These are phyloP conservation scores for Pseudogymnoascus sp. DNA, from an alignment of 2,329 filamentous ascomycete species.

Conservation along the genomic window DNA sequence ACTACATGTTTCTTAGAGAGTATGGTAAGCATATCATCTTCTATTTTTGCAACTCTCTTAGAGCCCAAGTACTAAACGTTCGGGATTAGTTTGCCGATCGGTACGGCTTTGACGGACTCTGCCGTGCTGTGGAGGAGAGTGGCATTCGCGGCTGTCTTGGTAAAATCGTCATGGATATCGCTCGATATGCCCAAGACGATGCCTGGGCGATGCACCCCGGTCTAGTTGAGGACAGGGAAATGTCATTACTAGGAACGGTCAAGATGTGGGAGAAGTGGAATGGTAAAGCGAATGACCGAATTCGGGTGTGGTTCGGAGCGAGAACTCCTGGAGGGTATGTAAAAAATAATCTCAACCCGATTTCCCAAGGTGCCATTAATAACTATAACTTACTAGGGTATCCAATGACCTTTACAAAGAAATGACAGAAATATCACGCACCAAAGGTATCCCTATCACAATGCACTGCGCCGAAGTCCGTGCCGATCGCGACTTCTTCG, in stretches of 20 bases:
- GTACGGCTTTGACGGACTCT: conserved; percentile 38
- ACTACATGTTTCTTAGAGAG: conserved; percentile 45
- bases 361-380: not conserved
- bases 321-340: conserved; percentile 30
- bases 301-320: conserved; percentile 32
- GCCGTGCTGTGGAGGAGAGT: conserved; percentile 34
- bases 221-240: conserved; percentile 33
- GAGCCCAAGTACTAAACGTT: not conserved
- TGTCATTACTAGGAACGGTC: conserved; percentile 26
- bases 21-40: conserved; percentile 31
- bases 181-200: conserved; percentile 34
- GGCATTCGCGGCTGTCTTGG: conserved; percentile 34
- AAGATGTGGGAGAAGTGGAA: conserved; percentile 30
- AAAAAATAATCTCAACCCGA: not conserved
- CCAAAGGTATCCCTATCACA: conserved; percentile 29
- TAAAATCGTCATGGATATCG: conserved; percentile 34
- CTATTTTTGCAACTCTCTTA: too few relatives aligned
- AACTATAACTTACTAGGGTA: conserved; percentile 17
- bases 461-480: conserved; percentile 32
- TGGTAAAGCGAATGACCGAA: conserved; percentile 27
- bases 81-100: conserved; percentile 34
- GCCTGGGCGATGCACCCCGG: conserved; percentile 37
- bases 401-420: conserved; percentile 28
- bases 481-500: conserved; percentile 28
- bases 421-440: conserved; percentile 26